Conservation (phyloP, 140 eudicot genomes). For the Stevia rebaudiana region DNA sequence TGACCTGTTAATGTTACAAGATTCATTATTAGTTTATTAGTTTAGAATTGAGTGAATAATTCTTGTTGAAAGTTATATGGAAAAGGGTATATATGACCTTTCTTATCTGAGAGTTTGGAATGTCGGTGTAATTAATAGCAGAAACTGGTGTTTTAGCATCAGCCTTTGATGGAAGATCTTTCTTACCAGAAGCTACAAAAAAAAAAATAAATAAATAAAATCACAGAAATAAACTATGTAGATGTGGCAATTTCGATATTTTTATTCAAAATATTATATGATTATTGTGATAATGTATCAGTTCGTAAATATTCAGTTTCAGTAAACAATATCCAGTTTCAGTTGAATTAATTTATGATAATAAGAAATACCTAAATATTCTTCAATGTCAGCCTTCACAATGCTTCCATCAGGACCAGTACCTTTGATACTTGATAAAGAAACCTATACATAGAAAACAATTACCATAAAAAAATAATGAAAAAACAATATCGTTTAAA, state of each 20-base stretch:
- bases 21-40: slow-evolving; percentile 15
- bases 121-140: slow-evolving; percentile 62
- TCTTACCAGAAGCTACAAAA: slow-evolving; percentile 67
- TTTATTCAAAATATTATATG: not conserved
- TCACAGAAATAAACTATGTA: not conserved
- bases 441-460: slow-evolving; percentile 39
- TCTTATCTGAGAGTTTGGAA: slow-evolving; percentile 87
- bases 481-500: not conserved
- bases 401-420: slow-evolving; percentile 98
- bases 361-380: slow-evolving; percentile 61
- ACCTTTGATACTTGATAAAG: slow-evolving; percentile 85
- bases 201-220: not conserved
- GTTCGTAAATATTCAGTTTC: not conserved
- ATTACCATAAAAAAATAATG: slow-evolving; percentile 3
- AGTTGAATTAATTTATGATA: not conserved
- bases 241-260: not conserved
- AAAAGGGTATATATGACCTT: slow-evolving; percentile 40
- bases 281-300: not conserved
- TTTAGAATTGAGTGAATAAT: not conserved
- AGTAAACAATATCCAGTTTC: slow-evolving; percentile 1
- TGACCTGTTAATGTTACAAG: slow-evolving; percentile 53
- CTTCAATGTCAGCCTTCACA: slow-evolving; percentile 95
- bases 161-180: slow-evolving; percentile 51
- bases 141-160: slow-evolving; percentile 37
- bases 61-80: not conserved